phyloP scores from a whole-genome alignment of 768 basidiomycete genomes.

The Pilatotrama ljubarskyi region DNA sequence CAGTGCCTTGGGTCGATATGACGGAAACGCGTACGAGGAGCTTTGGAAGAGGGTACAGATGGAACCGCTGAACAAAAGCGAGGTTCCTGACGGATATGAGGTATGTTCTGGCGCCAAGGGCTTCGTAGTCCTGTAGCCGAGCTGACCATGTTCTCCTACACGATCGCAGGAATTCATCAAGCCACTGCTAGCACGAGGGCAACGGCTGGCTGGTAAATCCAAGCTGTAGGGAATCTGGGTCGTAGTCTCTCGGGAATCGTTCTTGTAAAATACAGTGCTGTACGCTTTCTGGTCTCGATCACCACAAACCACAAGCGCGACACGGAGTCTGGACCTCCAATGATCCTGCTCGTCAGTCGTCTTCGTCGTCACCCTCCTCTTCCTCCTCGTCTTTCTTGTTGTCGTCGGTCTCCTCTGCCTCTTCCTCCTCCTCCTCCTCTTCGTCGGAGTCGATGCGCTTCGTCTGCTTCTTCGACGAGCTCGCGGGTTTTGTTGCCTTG shows the following conservation, averaged over 20 bases:
- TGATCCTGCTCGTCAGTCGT: conserved; percentile 27
- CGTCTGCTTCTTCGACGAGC: conserved; percentile 21
- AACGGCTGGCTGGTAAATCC: conserved; percentile 34
- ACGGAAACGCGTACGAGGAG: conserved; percentile 69
- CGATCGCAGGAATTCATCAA: conserved; percentile 45
- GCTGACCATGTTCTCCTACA: neutral
- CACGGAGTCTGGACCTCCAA: neutral
- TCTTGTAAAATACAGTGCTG: conserved; percentile 22
- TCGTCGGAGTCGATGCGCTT: conserved; percentile 32
- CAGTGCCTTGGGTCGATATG: conserved; percentile 58
- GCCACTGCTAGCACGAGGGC: conserved; percentile 52
- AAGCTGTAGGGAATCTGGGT: conserved; percentile 33
- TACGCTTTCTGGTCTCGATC: conserved; percentile 9
- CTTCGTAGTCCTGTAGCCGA: neutral
- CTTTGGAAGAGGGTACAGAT: conserved; percentile 57
- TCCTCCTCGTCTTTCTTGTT: conserved; percentile 45
- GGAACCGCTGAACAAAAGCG: conserved; percentile 59
- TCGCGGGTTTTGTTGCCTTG: conserved; percentile 20
- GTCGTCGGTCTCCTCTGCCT: conserved; percentile 39
- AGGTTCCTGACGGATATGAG: conserved; percentile 57
- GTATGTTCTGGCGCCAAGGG: conserved; percentile 29
- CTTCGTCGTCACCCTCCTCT: conserved; percentile 30
- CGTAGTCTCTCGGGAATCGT: conserved; percentile 20
- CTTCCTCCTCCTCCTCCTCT: conserved; percentile 53
- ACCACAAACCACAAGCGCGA: neutral